Evolutionary conservation across 2,329 filamentous ascomycete genomes (phyloP).

Genomic region (Diaporthe vaccinii): DNA sequence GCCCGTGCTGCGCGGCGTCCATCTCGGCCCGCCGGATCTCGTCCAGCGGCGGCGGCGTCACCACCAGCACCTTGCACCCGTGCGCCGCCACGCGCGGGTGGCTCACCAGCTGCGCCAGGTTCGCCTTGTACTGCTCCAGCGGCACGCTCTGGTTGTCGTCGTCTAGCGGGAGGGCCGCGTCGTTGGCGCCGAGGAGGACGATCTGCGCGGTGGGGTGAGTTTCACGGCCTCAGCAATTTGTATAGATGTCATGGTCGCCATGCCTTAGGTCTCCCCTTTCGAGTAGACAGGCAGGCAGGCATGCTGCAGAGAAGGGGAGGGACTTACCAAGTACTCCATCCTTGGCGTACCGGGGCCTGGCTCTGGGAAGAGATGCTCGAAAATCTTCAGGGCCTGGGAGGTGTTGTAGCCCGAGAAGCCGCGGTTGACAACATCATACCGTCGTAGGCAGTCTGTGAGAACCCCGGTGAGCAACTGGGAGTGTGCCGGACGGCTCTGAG

Average conservation of each 20-base stretch:
- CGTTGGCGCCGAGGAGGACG: conserved; percentile 91
- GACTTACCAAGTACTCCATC: conserved; percentile 76
- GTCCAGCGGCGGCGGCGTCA: conserved; percentile 87
- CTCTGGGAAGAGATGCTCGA: conserved; percentile 80
- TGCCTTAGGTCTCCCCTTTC: not conserved
- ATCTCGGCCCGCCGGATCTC: conserved; percentile 73
- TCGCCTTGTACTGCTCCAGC: conserved; percentile 79
- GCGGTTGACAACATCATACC: conserved; percentile 88
- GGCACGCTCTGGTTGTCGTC: conserved; percentile 81
- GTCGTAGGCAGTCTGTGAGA: conserved; percentile 76
- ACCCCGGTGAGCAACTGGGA: not conserved
- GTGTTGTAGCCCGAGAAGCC: conserved; percentile 92
- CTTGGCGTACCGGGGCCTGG: conserved; percentile 68
- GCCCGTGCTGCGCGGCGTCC: conserved; percentile 52
- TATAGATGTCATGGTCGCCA: not conserved
- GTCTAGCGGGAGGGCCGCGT: conserved; percentile 77
- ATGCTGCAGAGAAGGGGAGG: not conserved
- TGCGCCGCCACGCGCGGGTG: conserved; percentile 80
- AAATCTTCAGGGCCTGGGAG: conserved; percentile 75
- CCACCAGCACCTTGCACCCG: conserved; percentile 78
- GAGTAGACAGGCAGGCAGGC: not conserved
- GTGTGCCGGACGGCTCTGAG: not conserved
- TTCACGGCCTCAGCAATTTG: too few relatives aligned
- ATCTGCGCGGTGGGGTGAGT: conserved; percentile 61
- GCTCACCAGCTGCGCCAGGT: conserved; percentile 78